Evolutionary conservation across 306 rosid species (phyloP).

Genomic region (Lupinus albus): DNA sequence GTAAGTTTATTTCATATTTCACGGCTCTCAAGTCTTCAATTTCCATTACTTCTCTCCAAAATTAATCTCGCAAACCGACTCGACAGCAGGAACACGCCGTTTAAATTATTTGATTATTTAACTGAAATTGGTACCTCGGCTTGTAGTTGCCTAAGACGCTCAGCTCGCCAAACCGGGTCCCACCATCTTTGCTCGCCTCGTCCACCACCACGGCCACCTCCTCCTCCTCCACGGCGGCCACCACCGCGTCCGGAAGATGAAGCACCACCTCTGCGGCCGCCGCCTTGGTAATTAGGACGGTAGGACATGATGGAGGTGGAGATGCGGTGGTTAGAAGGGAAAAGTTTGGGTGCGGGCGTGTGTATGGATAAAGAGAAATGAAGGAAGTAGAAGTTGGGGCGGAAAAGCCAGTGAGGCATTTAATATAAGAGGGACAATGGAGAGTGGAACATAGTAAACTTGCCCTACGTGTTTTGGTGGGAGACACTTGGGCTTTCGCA

Average conservation of each 20-base stretch:
- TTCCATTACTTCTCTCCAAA: no score
- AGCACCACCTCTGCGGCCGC: conserved; percentile 65
- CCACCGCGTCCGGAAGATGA: conserved; percentile 52
- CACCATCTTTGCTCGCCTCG: conserved; percentile 94
- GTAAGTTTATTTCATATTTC: no score
- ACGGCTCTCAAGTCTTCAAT: no score
- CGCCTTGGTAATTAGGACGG: conserved; percentile 79
- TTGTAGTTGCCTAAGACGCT: conserved; percentile 71
- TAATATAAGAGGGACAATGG: conserved; percentile 30
- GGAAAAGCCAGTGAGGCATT: conserved; percentile 41
- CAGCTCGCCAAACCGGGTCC: conserved; percentile 99
- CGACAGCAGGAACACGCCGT: neutral
- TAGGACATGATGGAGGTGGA: conserved; percentile 59
- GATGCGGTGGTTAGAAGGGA: conserved; percentile 31
- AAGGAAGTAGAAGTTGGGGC: conserved; percentile 7
- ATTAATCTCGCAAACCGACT: no score
- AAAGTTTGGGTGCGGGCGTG: conserved; percentile 34
- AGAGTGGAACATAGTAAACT: conserved; percentile 15
- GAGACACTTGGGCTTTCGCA: conserved; percentile 22
- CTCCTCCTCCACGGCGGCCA: conserved; percentile 57
- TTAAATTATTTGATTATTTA: neutral
- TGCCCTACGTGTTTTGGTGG: neutral
- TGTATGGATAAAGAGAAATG: neutral
- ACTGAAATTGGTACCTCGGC: conserved; percentile 56
- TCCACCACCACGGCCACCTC: conserved; percentile 58